Base-by-base conservation (phyloP, 805 yeast genomes). In the Wickerhamomyces subpelliculosus region DNA sequence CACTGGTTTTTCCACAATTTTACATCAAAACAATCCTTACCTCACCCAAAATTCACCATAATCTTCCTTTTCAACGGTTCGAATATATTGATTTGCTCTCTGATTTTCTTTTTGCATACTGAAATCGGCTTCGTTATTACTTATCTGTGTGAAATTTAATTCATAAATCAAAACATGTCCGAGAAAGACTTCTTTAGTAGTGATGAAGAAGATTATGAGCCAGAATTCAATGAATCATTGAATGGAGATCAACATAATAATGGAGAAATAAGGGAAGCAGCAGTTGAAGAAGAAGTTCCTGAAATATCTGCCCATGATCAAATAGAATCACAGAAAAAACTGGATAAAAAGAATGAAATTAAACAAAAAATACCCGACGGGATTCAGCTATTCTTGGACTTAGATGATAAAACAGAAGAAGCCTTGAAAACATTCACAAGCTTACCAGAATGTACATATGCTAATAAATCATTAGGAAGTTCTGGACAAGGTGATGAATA, bases 401-500 rank as follows among this genome's bases (percentile, higher is more conserved):
- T 62, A 27, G 73, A 66, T 11, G 76, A 78, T 56, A 77, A 72
- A 48, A 83, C 95, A 0, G 67, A 65, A 13, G 93, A 85, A 57
- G 96, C 96, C 0, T 52, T 65, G 39, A 38, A 52, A 18, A 69
- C 79, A 5, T 90, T 85, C 57, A 64, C 58, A 5, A 71, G 63
- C 43, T 54, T 90, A 34, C 60, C 61, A 22, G 72, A 72, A 37
- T 82, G 89, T 52, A 66, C 73, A 7, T 90, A 88, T 57, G 66
- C 75, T 17, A 66, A 66, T 37, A 80, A 78, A 52, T 49, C 58
- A 32, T 62, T 85, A 11, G 95, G 96, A 10, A 65, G 71, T 27
- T 72, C 88, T 2, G 85, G 82, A 36, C 67, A 70, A 30, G 85
- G 83, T 53, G 80, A 79, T 45, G 95, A 86, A 47, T 72, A 72